Base-by-base conservation (phyloP, 441 rosid species). In the Erysimum cheiri region DNA sequence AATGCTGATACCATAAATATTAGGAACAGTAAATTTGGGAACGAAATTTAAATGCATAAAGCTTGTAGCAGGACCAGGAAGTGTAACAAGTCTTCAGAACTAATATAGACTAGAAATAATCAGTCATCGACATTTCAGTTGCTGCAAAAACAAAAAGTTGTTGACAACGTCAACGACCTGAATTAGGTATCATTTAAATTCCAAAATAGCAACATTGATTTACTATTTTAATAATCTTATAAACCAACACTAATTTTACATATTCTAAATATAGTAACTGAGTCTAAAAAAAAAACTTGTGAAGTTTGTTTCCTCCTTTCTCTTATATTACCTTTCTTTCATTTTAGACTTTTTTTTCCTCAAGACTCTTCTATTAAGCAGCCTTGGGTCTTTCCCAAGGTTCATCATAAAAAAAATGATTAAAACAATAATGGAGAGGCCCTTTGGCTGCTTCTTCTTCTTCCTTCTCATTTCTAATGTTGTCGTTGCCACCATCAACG, bases 311-410 rank as follows among this genome's bases (percentile, higher is more conserved):
- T 33, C 2, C 22, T 8, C n/a, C 0, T 28, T 74, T 41, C 5
- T 46, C 43, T 55, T 69, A 56, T 75, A 75, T 62, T 56, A 44
- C 39, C 46, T 31, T 46, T 62, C 40, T 11, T 47, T 56, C 48
- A 39, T 55, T 68, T 54, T 69, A 56, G 7, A 8, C 26, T 8
- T 48, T 0, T 9, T 26, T 67, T 64, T n/a, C 39, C 17, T 35
- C 63, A 43, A 63, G 6, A 8, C 32, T 37, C 5, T 12, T 75
- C 43, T 64, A 49, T 53, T 64, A 47, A 76, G 73, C 77, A 75
- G 52, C 75, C 75, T 79, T 80, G 82, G 79, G 74, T 31, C 66
- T 24, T 43, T 13, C 55, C 76, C 82, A 68, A 76, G 76, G 82
- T 67, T 72, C 64, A 43, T 65, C 64, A 40, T 19, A 43, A 31